Base-by-base conservation (phyloP, 345 rosid genomes). In the Hypericum androsaemum region DNA sequence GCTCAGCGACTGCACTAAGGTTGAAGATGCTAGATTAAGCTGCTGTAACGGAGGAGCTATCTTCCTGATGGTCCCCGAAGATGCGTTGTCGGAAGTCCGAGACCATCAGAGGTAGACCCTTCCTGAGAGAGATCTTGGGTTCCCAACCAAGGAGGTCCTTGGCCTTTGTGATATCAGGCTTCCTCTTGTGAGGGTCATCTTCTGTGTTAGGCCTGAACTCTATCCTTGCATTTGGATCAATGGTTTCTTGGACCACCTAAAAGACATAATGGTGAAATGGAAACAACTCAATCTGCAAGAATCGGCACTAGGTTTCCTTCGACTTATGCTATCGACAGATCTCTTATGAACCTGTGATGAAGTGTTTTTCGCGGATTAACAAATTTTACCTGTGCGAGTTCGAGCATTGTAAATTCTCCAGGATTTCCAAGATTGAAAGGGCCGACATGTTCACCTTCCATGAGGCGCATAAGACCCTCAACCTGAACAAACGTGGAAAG, bases 161-260 rank as follows among this genome's bases (percentile, higher is more conserved):
- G 7, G 98, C 98, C 64, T 58, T 85, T 16, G 88, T 69, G 50
- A 92, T 92, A 53, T 92, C 95, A 22, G 98, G 98, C 71, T 92
- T 92, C 74, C 98, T 92, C 85, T 92, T 92, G 86, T 92, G 98
- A 2, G 98, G 98, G 66, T 92, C 98, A 53, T 92, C 98, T 48
- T 83, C 95, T 43, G 98, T 92, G 79, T 92, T 92, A 0, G 88
- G 86, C 71, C 64, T 84, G 64, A 92, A 92, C 81, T 85, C 98
- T 37, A 92, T 92, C 71, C 66, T 85, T 37, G 98, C 96, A 61
- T 81, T 83, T 1, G 97, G 86, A 59, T 92, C 98, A 6, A 92
- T 92, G 8, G 96, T 81, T 66, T 92, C 95, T 70, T 92, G 96
- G 37, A 92, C 97, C 69, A 92, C 95, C 98, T 90, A 67, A 1